A percentile compares a stretch with the other conserved stretches of the same genome.
Conservation (phyloP, 164 flowering plant species). For the Macadamia tetraphylla region DNA sequence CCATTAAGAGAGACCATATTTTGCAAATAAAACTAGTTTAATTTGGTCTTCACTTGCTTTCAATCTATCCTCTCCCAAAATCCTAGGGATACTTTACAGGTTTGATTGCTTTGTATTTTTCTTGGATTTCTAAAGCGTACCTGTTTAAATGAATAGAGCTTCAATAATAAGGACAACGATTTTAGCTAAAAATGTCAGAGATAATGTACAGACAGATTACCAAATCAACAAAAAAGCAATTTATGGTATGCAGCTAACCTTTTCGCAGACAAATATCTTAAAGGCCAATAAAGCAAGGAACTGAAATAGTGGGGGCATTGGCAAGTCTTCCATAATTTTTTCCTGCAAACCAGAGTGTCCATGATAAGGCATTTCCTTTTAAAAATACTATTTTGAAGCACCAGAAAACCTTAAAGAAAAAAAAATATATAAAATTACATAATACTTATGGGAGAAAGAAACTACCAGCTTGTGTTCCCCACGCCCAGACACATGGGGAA, state of each 20-base stretch:
- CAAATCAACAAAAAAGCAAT: neutral
- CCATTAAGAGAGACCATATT: too few relatives aligned
- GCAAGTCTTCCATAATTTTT: conserved; percentile 53
- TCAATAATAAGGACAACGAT: too few relatives aligned
- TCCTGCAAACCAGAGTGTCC: conserved; percentile 41
- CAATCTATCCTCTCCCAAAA: too few relatives aligned
- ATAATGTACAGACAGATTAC: neutral
- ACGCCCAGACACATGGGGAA: too few relatives aligned
- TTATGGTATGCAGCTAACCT: conserved; percentile 34
- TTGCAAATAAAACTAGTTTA: too few relatives aligned
- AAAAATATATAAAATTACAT: neutral
- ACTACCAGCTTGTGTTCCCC: too few relatives aligned
- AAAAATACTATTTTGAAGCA: conserved; percentile 4
- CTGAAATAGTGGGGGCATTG: conserved; percentile 91
- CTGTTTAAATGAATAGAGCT: too few relatives aligned
- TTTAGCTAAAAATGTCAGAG: neutral
- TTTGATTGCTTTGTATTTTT: too few relatives aligned
- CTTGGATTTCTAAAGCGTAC: too few relatives aligned
- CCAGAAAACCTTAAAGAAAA: neutral
- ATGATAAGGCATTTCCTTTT: conserved; percentile 8
- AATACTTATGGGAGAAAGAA: neutral
- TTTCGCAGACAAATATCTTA: conserved; percentile 60
- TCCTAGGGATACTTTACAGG: too few relatives aligned
- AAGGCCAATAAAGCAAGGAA: conserved; percentile 82
- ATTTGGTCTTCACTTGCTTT: too few relatives aligned